Percentiles rank a stretch among this genome's conserved stretches.
These are phyloP conservation scores for Aegle marmelos DNA, from an alignment of 345 rosid species.

Conservation along the genomic window DNA sequence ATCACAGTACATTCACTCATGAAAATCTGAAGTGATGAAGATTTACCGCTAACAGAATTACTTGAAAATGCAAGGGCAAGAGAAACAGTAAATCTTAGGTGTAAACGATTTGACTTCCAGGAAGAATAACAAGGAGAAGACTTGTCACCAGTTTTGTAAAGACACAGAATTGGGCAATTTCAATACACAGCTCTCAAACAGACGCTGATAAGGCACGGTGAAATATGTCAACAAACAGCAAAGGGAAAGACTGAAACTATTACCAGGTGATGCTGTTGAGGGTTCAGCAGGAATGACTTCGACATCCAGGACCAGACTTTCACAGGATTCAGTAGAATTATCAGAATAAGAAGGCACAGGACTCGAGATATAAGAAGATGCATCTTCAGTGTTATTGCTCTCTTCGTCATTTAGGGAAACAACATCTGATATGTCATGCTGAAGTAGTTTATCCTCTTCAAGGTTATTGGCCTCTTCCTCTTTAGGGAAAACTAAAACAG, in stretches of 20 bases:
- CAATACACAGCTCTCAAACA: neutral
- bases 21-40: neutral
- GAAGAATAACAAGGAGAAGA: neutral
- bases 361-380: neutral
- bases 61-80: neutral
- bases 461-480: neutral
- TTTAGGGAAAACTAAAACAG: neutral
- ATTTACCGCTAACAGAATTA: neutral
- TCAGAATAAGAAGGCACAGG: conserved; percentile 16
- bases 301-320: neutral
- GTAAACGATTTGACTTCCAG: neutral
- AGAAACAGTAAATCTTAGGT: neutral
- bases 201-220: neutral
- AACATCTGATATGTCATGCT: neutral
- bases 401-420: neutral
- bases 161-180: neutral
- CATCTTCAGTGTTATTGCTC: neutral
- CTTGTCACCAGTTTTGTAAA: neutral
- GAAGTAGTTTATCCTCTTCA: neutral
- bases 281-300: conserved; percentile 7
- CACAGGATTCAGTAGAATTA: neutral
- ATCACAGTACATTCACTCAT: neutral
- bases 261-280: conserved; percentile 17
- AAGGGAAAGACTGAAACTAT: neutral
- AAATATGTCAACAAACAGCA: neutral